phyloP scores from a whole-genome alignment of 495 filamentous ascomycete species.

The Aspergillus wentii region DNA sequence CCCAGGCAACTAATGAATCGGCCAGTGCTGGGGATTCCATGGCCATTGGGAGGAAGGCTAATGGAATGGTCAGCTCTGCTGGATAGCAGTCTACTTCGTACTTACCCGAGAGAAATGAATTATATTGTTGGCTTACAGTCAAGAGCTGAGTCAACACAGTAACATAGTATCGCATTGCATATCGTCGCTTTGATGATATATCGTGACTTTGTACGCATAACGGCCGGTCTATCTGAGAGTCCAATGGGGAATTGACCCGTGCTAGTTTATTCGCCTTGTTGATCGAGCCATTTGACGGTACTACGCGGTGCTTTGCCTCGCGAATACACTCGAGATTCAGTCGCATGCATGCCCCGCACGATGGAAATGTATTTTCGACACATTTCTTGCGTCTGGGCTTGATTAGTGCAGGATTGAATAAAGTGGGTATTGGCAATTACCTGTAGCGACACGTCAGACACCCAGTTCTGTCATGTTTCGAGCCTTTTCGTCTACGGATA shows the following conservation, averaged over 20 bases:
- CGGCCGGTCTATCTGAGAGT: background rate
- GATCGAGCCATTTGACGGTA: too few relatives aligned
- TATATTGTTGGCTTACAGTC: background rate
- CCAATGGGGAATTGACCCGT: too few relatives aligned
- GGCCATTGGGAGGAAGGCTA: background rate
- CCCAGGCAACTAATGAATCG: background rate
- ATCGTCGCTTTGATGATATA: background rate
- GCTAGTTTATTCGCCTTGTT: background rate
- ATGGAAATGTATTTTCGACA: background rate
- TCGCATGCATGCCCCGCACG: background rate
- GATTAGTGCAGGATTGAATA: too few relatives aligned
- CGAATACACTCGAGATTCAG: constrained; percentile 1
- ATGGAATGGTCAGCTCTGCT: too few relatives aligned
- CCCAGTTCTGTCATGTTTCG: constrained; percentile 1
- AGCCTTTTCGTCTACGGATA: constrained; percentile 1
- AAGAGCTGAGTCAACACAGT: background rate
- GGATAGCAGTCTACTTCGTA: too few relatives aligned
- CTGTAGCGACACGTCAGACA: constrained; percentile 1
- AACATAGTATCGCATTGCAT: background rate
- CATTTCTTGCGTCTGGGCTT: constrained; percentile 2
- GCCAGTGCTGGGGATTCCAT: background rate
- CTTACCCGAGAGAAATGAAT: background rate
- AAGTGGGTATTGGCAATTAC: background rate
- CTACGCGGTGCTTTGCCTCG: background rate
- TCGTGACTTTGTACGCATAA: background rate